Evolutionary conservation across 2,329 filamentous ascomycete species (phyloP).

Genomic region (Didymella exigua): DNA sequence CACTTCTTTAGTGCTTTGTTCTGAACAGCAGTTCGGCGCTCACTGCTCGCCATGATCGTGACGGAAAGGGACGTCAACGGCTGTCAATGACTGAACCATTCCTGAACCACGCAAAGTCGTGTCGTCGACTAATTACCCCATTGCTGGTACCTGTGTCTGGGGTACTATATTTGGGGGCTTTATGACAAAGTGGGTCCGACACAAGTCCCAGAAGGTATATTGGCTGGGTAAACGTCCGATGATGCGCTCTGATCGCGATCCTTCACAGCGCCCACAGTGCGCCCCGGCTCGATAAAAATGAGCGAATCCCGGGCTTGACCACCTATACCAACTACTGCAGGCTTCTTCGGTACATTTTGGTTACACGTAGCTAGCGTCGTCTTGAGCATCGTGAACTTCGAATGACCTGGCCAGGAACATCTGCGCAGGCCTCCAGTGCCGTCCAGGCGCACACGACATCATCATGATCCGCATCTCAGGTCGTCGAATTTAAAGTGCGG

Average conservation of each 20-base stretch:
- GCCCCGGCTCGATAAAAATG: constrained; percentile 3
- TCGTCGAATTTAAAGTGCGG: constrained; percentile 7
- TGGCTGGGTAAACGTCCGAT: constrained; percentile 5
- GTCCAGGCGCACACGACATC: constrained; percentile 13
- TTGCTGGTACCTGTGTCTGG: constrained; percentile 2
- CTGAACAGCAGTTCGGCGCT: background rate
- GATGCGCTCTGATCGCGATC: constrained; percentile 7
- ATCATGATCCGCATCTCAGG: constrained; percentile 1
- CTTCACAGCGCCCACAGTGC: constrained; percentile 3
- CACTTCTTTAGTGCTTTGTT: background rate
- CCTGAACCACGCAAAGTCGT: constrained; percentile 8
- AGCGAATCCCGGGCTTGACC: background rate
- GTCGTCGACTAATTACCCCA: constrained; percentile 10
- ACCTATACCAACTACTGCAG: background rate
- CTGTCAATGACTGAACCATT: constrained; percentile 1
- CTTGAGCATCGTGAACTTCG: background rate
- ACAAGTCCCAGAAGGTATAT: background rate
- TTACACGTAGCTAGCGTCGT: constrained; percentile 1
- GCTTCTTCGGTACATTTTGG: constrained; percentile 3
- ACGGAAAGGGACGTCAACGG: constrained; percentile 1
- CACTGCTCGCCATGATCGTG: constrained; percentile 3
- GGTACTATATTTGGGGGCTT: background rate
- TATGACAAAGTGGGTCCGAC: background rate
- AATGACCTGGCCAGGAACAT: background rate
- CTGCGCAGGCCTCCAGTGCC: constrained; percentile 3